These are phyloP conservation scores for Oxyria digyna DNA, from an alignment of 148 eudicot genomes.

Conservation along the genomic window DNA sequence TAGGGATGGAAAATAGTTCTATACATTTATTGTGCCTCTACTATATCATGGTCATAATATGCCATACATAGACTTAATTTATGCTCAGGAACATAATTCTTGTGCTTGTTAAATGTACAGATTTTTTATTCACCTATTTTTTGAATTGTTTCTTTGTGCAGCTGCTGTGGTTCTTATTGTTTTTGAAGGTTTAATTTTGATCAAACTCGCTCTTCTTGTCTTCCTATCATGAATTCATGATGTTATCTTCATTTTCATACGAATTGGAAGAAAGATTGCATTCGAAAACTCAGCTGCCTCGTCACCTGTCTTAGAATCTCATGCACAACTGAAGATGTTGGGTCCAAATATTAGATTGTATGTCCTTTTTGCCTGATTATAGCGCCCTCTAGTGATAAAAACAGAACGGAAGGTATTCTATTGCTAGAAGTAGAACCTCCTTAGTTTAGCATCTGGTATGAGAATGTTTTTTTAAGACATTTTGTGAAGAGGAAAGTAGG, in stretches of 20 bases:
- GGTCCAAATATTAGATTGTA: neutral
- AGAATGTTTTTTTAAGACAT: neutral
- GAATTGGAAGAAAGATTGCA: neutral
- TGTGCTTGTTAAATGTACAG: neutral
- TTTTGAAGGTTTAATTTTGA: neutral
- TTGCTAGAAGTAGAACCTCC: neutral
- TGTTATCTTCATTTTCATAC: neutral
- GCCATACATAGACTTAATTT: neutral
- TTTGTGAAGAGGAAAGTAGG: neutral
- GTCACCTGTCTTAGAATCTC: neutral
- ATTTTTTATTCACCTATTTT: neutral
- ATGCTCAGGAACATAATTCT: neutral
- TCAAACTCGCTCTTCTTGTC: neutral
- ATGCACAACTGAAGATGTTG: neutral
- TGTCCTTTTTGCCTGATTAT: neutral
- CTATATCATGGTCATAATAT: no score
- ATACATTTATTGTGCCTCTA: no score
- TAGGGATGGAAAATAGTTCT: neutral
- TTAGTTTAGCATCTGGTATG: neutral
- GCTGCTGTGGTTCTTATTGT: neutral
- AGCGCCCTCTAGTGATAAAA: neutral
- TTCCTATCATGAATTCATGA: no score
- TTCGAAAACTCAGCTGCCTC: neutral
- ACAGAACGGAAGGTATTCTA: neutral
- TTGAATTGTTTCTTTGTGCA: neutral